These are phyloP conservation scores for Rhizophora apiculata DNA, from an alignment of 345 rosid genomes.

Conservation along the genomic window DNA sequence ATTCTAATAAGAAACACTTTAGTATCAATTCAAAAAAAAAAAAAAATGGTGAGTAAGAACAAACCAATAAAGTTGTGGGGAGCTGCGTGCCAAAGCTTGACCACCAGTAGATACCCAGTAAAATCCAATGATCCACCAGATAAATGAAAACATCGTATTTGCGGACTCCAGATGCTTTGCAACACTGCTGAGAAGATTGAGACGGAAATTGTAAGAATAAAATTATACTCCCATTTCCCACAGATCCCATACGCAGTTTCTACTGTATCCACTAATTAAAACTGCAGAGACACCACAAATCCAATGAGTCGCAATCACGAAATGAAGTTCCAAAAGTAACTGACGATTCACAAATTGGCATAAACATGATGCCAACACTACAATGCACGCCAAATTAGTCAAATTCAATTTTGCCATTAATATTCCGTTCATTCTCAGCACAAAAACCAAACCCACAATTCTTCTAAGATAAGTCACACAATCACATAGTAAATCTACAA, in stretches of 20 bases:
- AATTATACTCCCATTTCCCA: conserved; percentile 36
- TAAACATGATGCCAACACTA: conserved; percentile 9
- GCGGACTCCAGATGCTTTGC: conserved; percentile 95
- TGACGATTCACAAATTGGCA: neutral
- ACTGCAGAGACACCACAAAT: neutral
- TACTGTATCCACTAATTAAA: neutral
- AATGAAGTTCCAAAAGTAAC: neutral
- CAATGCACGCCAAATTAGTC: conserved; percentile 4
- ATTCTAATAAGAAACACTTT: conserved; percentile 9
- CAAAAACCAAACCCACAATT: no score
- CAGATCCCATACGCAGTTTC: neutral
- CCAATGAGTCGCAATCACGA: neutral
- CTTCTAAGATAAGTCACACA: no score
- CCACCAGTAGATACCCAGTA: conserved; percentile 98
- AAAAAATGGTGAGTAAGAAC: conserved; percentile 15
- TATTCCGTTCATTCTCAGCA: no score
- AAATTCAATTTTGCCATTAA: no score
- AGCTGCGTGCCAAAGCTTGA: conserved; percentile 57
- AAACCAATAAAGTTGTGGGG: conserved; percentile 90
- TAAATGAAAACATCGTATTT: conserved; percentile 90
- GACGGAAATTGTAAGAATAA: conserved; percentile 13
- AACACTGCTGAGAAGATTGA: conserved; percentile 39
- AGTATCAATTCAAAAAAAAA: neutral
- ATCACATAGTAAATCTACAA: no score
- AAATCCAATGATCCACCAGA: conserved; percentile 99